Evolutionary conservation across 2,329 filamentous ascomycete species (phyloP).

Genomic region (Penicillium sp.): DNA sequence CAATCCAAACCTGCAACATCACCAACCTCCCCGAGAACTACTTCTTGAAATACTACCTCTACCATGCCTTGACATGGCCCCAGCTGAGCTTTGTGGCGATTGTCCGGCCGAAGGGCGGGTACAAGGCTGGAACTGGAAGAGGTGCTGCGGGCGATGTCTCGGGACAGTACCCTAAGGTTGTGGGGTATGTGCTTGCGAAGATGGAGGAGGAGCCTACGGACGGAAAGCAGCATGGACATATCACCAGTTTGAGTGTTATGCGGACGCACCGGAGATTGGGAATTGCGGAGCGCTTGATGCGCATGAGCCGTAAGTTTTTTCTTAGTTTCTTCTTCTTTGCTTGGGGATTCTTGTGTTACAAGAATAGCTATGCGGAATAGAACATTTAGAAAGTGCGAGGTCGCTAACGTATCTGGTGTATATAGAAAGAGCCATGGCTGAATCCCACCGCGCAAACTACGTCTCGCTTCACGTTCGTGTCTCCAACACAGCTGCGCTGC

Average conservation of each 20-base stretch:
- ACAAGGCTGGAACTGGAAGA: conserved; percentile 60
- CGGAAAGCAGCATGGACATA: conserved; percentile 90
- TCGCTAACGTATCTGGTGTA: conserved; percentile 3
- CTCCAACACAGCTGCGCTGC: conserved; percentile 86
- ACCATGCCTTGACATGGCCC: conserved; percentile 97
- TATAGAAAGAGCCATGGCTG: conserved; percentile 90
- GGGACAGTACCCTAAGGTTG: conserved; percentile 83
- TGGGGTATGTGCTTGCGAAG: conserved; percentile 98
- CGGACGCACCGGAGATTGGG: conserved; percentile 87
- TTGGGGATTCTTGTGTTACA: background rate
- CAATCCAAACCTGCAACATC: conserved; percentile 96
- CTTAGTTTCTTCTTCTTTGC: background rate
- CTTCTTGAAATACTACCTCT: conserved; percentile 99
- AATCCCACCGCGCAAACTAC: conserved; percentile 87
- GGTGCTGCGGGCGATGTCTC: conserved; percentile 22
- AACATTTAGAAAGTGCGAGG: background rate
- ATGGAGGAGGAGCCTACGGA: conserved; percentile 98
- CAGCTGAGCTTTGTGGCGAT: conserved; percentile 96
- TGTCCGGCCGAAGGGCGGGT: conserved; percentile 75
- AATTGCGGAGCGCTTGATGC: conserved; percentile 96
- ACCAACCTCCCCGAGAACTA: conserved; percentile 99
- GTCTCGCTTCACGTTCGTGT: conserved; percentile 95
- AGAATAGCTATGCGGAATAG: background rate
- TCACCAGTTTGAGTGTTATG: conserved; percentile 95
- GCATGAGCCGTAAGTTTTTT: conserved; percentile 75